These are phyloP conservation scores for Diplotaxis tenuifolia DNA, from an alignment of 345 rosid genomes.

Conservation along the genomic window DNA sequence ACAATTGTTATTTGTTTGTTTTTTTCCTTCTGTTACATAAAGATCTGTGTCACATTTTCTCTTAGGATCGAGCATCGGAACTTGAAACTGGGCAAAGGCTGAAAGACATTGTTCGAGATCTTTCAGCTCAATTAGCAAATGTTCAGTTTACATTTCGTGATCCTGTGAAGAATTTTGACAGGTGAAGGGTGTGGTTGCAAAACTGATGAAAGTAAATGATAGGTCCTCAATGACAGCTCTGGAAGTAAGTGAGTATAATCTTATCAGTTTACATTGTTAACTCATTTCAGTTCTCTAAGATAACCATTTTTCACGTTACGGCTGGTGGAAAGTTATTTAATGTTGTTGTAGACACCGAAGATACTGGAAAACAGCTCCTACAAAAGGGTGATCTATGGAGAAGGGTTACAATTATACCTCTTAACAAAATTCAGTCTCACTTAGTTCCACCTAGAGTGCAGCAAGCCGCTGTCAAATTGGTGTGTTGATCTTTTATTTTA, in stretches of 20 bases:
- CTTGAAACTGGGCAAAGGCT: constrained; percentile 70
- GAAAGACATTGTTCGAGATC: constrained; percentile 69
- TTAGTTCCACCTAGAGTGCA: constrained; percentile 58
- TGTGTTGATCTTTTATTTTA: constrained; percentile 33
- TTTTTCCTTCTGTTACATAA: not conserved
- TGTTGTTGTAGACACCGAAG: constrained; percentile 91
- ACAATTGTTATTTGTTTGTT: constrained; percentile 31
- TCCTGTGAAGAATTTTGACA: constrained; percentile 82
- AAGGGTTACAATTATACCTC: constrained; percentile 88
- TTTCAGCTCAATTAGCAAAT: constrained; percentile 72
- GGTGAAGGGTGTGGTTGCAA: constrained; percentile 98
- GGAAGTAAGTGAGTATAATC: constrained; percentile 53
- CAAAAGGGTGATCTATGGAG: constrained; percentile 89
- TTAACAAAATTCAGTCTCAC: constrained; percentile 74
- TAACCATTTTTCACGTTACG: constrained; percentile 58
- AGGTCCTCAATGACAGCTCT: constrained; percentile 78
- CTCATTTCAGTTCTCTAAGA: constrained; percentile 4
- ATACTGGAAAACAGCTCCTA: constrained; percentile 89
- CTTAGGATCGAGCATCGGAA: constrained; percentile 75
- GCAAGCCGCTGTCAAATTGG: constrained; percentile 76
- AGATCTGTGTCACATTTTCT: constrained; percentile 18
- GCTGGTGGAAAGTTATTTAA: constrained; percentile 88
- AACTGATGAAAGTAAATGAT: constrained; percentile 82
- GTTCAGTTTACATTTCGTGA: constrained; percentile 83
- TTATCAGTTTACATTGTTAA: constrained; percentile 11